Evolutionary conservation across 208 protist genomes (phyloP).

Genomic region (Naegleria lovaniensis): DNA sequence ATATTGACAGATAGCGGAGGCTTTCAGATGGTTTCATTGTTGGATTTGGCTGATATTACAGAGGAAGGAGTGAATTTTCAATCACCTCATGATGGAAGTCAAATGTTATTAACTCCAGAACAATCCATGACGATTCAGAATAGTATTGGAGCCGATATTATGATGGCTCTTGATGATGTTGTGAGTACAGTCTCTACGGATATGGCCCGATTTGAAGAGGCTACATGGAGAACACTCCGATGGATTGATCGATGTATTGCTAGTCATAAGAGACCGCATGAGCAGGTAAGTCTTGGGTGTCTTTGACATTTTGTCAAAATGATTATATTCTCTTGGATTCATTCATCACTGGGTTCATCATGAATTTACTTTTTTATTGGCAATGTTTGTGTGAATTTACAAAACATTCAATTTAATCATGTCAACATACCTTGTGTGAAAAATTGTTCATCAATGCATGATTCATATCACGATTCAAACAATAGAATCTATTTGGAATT

Average conservation of each 20-base stretch:
- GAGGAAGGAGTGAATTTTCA: constrained; percentile 97
- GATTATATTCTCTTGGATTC: no score
- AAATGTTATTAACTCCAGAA: constrained; percentile 93
- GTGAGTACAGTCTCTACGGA: constrained; percentile 72
- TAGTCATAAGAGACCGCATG: constrained; percentile 74
- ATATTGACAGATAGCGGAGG: constrained; percentile 96
- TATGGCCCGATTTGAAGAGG: constrained; percentile 81
- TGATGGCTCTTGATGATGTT: constrained; percentile 98
- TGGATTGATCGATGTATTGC: constrained; percentile 95
- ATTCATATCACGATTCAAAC: no score
- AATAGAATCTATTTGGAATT: constrained; percentile 95
- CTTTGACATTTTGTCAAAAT: no score
- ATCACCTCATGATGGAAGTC: constrained; percentile 89
- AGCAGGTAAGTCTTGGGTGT: not conserved
- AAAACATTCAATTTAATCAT: no score
- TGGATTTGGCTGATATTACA: constrained; percentile 90
- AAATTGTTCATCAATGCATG: no score
- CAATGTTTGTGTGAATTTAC: no score
- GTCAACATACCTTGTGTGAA: no score
- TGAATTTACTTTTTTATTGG: no score
- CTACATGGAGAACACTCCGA: constrained; percentile 84
- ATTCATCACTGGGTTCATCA: no score
- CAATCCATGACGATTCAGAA: constrained; percentile 96
- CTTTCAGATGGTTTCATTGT: constrained; percentile 97
- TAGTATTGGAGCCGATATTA: constrained; percentile 96